Evolutionary conservation across 2,329 filamentous ascomycete genomes (phyloP).

Genomic region (Talaromyces atroroseus): DNA sequence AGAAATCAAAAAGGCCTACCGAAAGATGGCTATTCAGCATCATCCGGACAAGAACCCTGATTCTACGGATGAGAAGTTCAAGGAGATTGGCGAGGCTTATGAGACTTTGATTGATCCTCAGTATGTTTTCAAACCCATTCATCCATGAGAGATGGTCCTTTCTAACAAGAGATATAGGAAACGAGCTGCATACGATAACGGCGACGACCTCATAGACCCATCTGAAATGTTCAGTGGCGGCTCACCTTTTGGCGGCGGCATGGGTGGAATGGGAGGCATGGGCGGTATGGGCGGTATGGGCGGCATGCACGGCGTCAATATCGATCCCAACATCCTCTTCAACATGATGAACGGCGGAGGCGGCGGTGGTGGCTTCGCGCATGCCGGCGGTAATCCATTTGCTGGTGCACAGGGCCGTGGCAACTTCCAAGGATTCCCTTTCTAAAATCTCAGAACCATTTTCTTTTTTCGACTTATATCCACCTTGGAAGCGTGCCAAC

Average conservation of each 20-base stretch:
- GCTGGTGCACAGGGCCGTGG: slow-evolving; percentile 35
- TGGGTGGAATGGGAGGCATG: slow-evolving; percentile 51
- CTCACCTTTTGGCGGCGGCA: slow-evolving; percentile 47
- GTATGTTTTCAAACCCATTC: slow-evolving; percentile 49
- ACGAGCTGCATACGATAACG: slow-evolving; percentile 83
- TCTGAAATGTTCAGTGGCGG: slow-evolving; percentile 73
- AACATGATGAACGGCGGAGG: slow-evolving; percentile 67
- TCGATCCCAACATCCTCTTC: slow-evolving; percentile 73
- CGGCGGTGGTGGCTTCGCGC: slow-evolving; percentile 48
- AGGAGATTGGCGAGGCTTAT: slow-evolving; percentile 96
- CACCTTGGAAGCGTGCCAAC: background rate
- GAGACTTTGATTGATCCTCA: slow-evolving; percentile 91
- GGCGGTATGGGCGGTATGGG: slow-evolving; percentile 29
- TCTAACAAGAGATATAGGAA: slow-evolving; percentile 52
- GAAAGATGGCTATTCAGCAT: slow-evolving; percentile 86
- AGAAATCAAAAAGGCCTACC: slow-evolving; percentile 94
- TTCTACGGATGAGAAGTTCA: slow-evolving; percentile 86
- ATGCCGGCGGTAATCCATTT: slow-evolving; percentile 46
- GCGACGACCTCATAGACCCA: slow-evolving; percentile 83
- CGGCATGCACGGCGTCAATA: slow-evolving; percentile 44
- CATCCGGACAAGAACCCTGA: slow-evolving; percentile 94
- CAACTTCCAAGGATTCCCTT: slow-evolving; percentile 54
- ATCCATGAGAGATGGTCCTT: slow-evolving; percentile 9
- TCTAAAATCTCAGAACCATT: slow-evolving; percentile 31
- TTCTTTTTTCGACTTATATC: background rate